These are phyloP conservation scores for Sporothrix curviconia DNA, from an alignment of 2,329 filamentous ascomycete species.

Conservation along the genomic window DNA sequence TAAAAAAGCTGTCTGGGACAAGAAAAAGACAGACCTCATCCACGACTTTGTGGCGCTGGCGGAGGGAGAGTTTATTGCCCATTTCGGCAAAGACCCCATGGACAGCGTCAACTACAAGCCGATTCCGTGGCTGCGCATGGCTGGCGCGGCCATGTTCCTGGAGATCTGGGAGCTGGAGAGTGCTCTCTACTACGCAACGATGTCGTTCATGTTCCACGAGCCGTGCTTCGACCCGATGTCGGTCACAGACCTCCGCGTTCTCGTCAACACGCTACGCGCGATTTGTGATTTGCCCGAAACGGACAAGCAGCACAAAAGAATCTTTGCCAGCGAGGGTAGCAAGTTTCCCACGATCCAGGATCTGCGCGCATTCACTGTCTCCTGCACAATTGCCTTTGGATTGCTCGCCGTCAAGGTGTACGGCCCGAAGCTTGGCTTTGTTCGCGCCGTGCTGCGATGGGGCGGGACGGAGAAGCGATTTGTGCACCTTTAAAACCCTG, in stretches of 20 bases:
- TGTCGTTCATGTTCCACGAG: neutral
- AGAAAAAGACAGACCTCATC: neutral
- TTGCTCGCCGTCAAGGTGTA: neutral
- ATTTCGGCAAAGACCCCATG: neutral
- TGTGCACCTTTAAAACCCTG: neutral
- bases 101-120: slow-evolving; percentile 1
- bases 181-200: slow-evolving; percentile 2
- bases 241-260: slow-evolving; percentile 6
- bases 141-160: slow-evolving; percentile 7
- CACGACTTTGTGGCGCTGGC: slow-evolving; percentile 2
- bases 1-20: neutral
- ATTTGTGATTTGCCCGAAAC: slow-evolving; percentile 7
- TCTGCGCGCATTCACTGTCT: neutral
- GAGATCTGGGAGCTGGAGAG: slow-evolving; percentile 2
- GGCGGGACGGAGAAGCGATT: neutral
- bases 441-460: slow-evolving; percentile 10
- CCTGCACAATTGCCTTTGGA: neutral
- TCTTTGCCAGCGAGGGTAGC: neutral
- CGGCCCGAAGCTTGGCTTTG: slow-evolving; percentile 12
- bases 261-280: neutral
- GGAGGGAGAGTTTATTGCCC: neutral
- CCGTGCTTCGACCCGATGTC: neutral
- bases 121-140: slow-evolving; percentile 10
- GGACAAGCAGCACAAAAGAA: neutral
- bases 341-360: slow-evolving; percentile 2